Base-by-base conservation (phyloP, 2,329 filamentous ascomycete genomes). In the Sphaerulina vaccinii region DNA sequence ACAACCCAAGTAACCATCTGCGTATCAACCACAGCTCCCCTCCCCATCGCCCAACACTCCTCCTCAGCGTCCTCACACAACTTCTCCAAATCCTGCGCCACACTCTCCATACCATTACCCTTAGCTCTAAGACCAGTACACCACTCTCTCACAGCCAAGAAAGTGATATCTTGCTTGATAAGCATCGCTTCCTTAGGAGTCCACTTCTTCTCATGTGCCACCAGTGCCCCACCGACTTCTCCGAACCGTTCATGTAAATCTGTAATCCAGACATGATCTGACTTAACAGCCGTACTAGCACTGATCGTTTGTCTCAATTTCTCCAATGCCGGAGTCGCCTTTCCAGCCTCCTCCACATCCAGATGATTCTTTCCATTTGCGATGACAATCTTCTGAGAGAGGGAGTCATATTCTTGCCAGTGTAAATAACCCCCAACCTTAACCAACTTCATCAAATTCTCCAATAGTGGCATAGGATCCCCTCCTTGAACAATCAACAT, bases 351-450 rank as follows among this genome's bases (percentile, higher is more conserved):
- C n/a, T n/a, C n/a, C n/a, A n/a, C n/a, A n/a, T n/a, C n/a, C n/a
- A n/a, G n/a, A n/a, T n/a, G n/a, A n/a, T n/a, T n/a, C n/a, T n/a
- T n/a, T n/a, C n/a, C n/a, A n/a, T n/a, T n/a, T n/a, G 35, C 38
- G 2, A 54, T 22, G 1, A 57, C 18, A 7, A 59, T 21, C 15
- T 43, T 46, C 19, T 55, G 51, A 1, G 24, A 55, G 7, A 35
- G 27, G 9, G 49, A 32, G 33, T 60, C 47, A 18, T 55, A 59
- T 49, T 62, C 59, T 29, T 60, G 54, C 62, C 60, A 65, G 18
- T 65, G 60, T 1, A 65, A 40, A 35, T 52, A 58, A 11, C 62
- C 60, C 9, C 58, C 59, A 3, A 56, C 60, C 38, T 62, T 62
- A 2, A 62, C 43, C 32, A 64, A 32, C 4, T 37, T 49, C 32